Percentiles rank a stretch among this genome's conserved stretches.
phyloP scores from a whole-genome alignment of 2,329 filamentous ascomycete genomes.

The Beauveria scarabaeidicola region DNA sequence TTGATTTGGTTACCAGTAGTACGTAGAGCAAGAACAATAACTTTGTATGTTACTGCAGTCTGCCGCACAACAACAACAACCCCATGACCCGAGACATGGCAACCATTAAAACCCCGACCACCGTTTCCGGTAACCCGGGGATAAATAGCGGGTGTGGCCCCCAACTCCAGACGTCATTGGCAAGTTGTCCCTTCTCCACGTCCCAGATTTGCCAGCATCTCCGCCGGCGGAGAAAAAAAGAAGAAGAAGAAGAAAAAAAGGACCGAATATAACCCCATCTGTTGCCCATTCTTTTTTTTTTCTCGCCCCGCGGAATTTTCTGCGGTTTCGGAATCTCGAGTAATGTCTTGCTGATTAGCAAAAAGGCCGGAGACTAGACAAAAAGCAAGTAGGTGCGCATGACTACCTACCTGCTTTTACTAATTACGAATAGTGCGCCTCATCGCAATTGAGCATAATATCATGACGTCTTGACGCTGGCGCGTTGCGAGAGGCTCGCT shows the following conservation, averaged over 20 bases:
- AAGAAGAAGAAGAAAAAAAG: background rate
- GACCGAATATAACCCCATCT: background rate
- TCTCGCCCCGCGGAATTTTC: background rate
- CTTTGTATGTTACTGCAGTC: too few relatives aligned
- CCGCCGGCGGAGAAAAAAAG: background rate
- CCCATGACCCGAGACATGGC: background rate
- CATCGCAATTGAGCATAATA: background rate
- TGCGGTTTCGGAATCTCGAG: background rate
- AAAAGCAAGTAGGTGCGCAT: background rate
- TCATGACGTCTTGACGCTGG: constrained; percentile 5
- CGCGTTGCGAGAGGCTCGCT: background rate
- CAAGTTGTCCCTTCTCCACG: background rate
- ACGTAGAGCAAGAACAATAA: too few relatives aligned
- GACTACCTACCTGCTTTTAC: background rate
- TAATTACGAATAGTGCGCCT: too few relatives aligned
- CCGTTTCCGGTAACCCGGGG: constrained; percentile 1
- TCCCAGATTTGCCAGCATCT: background rate
- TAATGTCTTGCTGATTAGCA: background rate
- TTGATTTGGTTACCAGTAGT: too few relatives aligned
- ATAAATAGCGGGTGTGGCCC: background rate
- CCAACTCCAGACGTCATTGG: background rate
- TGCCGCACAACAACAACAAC: too few relatives aligned
- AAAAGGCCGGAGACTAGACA: background rate
- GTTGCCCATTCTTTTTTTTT: too few relatives aligned
- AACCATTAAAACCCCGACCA: background rate